Evolutionary conservation across 129 eudicot species (phyloP).

Genomic region (Arctium lappa): DNA sequence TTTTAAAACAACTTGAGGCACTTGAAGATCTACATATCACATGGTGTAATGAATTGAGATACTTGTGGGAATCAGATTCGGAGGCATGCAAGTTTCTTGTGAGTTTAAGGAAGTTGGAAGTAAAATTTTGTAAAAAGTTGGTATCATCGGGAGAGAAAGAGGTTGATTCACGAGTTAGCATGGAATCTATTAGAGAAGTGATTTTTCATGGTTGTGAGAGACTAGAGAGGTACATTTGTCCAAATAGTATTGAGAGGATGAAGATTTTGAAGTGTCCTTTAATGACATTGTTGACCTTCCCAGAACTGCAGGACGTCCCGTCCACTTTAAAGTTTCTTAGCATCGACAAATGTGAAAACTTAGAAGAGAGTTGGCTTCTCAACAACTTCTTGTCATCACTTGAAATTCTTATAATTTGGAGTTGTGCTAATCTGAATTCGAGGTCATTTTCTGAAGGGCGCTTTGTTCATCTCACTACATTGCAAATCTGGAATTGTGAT

Average conservation of each 20-base stretch:
- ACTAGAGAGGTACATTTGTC: conserved; percentile 16
- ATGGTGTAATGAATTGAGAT: neutral
- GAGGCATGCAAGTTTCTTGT: conserved; percentile 10
- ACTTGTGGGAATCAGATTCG: conserved; percentile 15
- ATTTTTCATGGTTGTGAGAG: neutral
- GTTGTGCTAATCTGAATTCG: neutral
- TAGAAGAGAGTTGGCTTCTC: conserved; percentile 12
- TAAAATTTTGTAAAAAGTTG: neutral
- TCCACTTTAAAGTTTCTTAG: conserved; percentile 4
- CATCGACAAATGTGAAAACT: neutral
- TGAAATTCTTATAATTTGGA: neutral
- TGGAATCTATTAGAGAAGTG: neutral
- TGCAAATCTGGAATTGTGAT: neutral
- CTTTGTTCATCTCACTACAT: conserved; percentile 7
- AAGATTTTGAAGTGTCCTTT: neutral
- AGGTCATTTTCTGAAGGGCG: conserved; percentile 10
- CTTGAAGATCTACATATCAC: neutral
- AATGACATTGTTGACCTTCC: conserved; percentile 9
- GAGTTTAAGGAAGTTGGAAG: conserved; percentile 6
- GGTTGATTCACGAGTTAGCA: neutral
- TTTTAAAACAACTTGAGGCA: neutral
- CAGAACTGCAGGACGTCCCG: neutral
- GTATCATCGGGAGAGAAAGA: neutral
- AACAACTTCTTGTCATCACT: conserved; percentile 18
- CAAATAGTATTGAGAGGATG: conserved; percentile 16